Base-by-base conservation (phyloP, 768 basidiomycete genomes). In the Mycena latifolia region DNA sequence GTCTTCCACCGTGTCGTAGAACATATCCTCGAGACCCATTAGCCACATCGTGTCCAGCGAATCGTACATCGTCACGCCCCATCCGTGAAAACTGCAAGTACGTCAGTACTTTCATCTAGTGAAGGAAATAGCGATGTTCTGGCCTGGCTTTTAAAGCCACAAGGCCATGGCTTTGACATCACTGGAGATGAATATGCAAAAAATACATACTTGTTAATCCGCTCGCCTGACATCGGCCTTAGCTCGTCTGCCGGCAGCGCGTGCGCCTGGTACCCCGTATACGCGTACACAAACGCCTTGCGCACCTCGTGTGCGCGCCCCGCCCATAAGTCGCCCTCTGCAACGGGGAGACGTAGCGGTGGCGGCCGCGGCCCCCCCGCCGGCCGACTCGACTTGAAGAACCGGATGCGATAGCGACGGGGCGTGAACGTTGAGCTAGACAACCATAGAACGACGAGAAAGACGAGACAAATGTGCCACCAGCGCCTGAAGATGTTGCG, bases 41-140 rank as follows among this genome's bases (percentile, higher is more conserved):
- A 96, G 79, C 74, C 91, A 85, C 82, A 97, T 89, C 0, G 93
- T 93, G 70, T 95, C 94, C 20, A 96, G 82, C 3, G 92, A 85
- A 68, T 96, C 95, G 50, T 92, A 85, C 59, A 91, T 78, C 2
- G 92, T 89, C 1, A 91, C 80, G 18, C 88, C 88, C 92, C 91
- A 93, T 25, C 89, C 90, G 69, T 92, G 91, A 72, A 92, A 89
- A 72, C 90, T 92, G 54, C 46, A 41, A 41, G 27, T 48, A 5
- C 39, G 54, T 71, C 50, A 55, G 31, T n/a, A 3, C 17, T 17
- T 10, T 39, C 43, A n/a, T 52, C 35, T 14, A 43, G 33, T 39
- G 39, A 57, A 46, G 28, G 31, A 22, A 43, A 56, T 20, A 46
- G n/a, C n/a, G n/a, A n/a, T n/a, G n/a, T n/a, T n/a, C n/a, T n/a